Evolutionary conservation across 164 flowering plant genomes (phyloP).

Genomic region (Buxus sempervirens): DNA sequence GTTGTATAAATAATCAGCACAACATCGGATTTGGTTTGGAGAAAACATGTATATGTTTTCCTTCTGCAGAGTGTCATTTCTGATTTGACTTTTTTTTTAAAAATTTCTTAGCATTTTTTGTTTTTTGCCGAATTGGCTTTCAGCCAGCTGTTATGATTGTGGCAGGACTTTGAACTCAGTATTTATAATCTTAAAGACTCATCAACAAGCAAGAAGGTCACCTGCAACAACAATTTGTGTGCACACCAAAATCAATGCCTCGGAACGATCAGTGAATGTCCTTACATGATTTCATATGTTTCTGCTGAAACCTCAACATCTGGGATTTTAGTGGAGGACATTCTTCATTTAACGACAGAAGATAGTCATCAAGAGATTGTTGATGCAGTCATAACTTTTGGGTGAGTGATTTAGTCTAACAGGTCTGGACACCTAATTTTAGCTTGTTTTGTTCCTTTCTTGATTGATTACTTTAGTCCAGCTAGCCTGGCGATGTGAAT

Average conservation of each 20-base stretch:
- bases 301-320: slow-evolving; percentile 65
- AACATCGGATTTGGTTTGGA: no score
- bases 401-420: slow-evolving; percentile 30
- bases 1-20: no score
- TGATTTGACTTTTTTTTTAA: no score
- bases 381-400: slow-evolving; percentile 47
- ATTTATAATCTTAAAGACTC: slow-evolving; percentile 43
- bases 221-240: slow-evolving; percentile 47
- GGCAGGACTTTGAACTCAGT: slow-evolving; percentile 49
- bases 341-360: slow-evolving; percentile 48
- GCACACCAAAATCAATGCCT: slow-evolving; percentile 31
- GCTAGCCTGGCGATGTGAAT: neutral
- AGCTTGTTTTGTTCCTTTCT: neutral
- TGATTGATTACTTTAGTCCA: neutral
- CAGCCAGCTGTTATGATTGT: neutral
- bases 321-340: slow-evolving; percentile 56
- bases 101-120: neutral
- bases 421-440: neutral
- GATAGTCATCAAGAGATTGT: slow-evolving; percentile 24
- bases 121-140: neutral
- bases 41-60: no score
- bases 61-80: no score
- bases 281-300: slow-evolving; percentile 51
- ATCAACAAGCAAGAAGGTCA: slow-evolving; percentile 46
- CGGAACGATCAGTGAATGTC: slow-evolving; percentile 38